Evolutionary conservation across 2,329 filamentous ascomycete genomes (phyloP), one percentile per base, ranked within the genome.

Genomic region (Furcasterigmium sp.): DNA sequence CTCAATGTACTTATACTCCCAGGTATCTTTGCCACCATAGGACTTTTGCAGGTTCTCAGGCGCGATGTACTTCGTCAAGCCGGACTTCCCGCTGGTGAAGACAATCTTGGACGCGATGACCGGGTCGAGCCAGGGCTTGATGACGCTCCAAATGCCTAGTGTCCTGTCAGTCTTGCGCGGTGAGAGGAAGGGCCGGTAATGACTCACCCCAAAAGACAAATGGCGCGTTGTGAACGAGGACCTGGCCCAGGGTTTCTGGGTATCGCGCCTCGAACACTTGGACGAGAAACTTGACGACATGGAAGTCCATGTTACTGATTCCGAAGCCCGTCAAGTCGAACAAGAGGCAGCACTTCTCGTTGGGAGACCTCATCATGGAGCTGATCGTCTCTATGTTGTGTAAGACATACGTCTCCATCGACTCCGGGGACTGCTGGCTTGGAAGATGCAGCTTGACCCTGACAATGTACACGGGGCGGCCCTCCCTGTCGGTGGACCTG

Each of bases 211-310:
- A 69, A 65, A 89, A 88, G 37, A 88, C 68, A 78, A 84, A 88
- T 3, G 85, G 85, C 0, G 84, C 77, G 57, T 87, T 87, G 68
- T 88, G 85, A 37, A 89, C 81, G 34, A 87, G 75, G 4, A 88
- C 81, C 2, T 75, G 68, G 29, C 83, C 84, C 3, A 89, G 69
- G 1, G 80, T 85, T 58, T 89, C 85, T 2, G 85, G 85, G 54
- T 88, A 89, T 56, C 87, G 85, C 39, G 85, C 84, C 64, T 89
- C 85, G 53, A 89, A 86, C 56, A 83, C 84, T 53, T 87, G 85
- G 62, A 88, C 85, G 68, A 89, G 84, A 65, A 87, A 88, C 53
- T 86, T 88, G 41, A 88, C 81, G 0, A 84, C 83, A 0, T 80
- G 73, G 58, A 87, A 88, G 61, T 89, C 85, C 74, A 89, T 87